Evolutionary conservation across 2,329 filamentous ascomycete species (phyloP).

Genomic region (Trichoderma harzianum): DNA sequence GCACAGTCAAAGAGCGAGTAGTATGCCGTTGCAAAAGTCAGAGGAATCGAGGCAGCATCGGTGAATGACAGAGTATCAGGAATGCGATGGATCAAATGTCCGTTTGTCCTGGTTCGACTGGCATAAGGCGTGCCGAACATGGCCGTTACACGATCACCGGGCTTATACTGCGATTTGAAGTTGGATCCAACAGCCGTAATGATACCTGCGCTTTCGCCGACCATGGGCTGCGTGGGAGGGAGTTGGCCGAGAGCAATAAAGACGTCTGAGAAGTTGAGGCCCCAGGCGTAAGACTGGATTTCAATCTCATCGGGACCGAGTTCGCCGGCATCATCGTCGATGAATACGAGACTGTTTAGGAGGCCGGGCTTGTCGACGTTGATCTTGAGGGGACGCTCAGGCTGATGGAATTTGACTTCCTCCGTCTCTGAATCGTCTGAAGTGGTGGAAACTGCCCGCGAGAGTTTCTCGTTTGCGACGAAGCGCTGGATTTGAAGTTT

Average conservation of each 20-base stretch:
- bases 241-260: constrained; percentile 35
- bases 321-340: constrained; percentile 19
- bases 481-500: not conserved
- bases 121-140: constrained; percentile 3
- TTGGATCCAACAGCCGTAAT: constrained; percentile 30
- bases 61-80: not conserved
- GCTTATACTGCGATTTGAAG: constrained; percentile 24
- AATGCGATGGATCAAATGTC: not conserved
- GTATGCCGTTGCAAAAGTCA: constrained; percentile 18
- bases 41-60: constrained; percentile 7
- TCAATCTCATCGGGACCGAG: constrained; percentile 20
- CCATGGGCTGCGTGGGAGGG: constrained; percentile 28
- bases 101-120: constrained; percentile 1
- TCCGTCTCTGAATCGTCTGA: not conserved
- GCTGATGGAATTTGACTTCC: not conserved
- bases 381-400: not conserved
- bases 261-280: constrained; percentile 37
- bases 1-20: constrained; percentile 26
- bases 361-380: constrained; percentile 17
- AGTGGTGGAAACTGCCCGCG: not conserved
- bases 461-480: not conserved
- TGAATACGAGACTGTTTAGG: constrained; percentile 22
- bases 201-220: constrained; percentile 34
- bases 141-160: constrained; percentile 19
- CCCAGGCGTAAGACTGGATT: constrained; percentile 22